phyloP scores from a whole-genome alignment of 1,284 basidiomycete species.

The Chiua sp. region DNA sequence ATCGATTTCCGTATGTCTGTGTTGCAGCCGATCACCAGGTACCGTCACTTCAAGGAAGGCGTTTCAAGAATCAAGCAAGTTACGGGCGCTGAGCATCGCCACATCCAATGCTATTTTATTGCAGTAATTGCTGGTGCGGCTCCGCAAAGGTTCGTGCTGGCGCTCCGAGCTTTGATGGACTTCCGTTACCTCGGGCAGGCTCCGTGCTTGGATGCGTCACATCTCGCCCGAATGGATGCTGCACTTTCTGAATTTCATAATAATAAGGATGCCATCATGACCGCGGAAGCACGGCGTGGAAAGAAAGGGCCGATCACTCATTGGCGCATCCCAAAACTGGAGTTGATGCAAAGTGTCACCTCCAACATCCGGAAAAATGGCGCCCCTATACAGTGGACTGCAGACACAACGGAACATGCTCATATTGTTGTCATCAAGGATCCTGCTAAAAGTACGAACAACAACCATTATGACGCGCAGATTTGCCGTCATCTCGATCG shows the following conservation, averaged over 20 bases:
- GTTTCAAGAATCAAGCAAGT: not conserved
- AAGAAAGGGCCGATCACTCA: not conserved
- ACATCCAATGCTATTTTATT: not conserved
- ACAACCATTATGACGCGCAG: too few relatives aligned
- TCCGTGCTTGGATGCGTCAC: not conserved
- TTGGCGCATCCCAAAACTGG: slow-evolving; percentile 11
- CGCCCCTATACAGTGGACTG: slow-evolving; percentile 6
- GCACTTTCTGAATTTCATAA: slow-evolving; percentile 8
- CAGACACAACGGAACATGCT: slow-evolving; percentile 2
- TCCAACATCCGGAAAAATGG: not conserved
- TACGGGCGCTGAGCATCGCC: not conserved
- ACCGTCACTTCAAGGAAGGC: not conserved
- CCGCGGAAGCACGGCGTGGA: slow-evolving; percentile 1
- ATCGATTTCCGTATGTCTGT: too few relatives aligned
- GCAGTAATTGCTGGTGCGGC: not conserved
- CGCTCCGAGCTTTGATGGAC: too few relatives aligned
- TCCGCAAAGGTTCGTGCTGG: not conserved
- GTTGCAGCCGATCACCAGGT: too few relatives aligned
- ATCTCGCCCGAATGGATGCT: slow-evolving; percentile 1
- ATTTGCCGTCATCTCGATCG: too few relatives aligned
- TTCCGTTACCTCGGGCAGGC: too few relatives aligned
- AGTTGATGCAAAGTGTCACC: not conserved
- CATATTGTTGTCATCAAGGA: not conserved
- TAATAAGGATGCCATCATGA: not conserved
- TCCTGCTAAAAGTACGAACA: too few relatives aligned